Evolutionary conservation across 257 asterid genomes (phyloP).

Genomic region (Solanum corneliomulleri): DNA sequence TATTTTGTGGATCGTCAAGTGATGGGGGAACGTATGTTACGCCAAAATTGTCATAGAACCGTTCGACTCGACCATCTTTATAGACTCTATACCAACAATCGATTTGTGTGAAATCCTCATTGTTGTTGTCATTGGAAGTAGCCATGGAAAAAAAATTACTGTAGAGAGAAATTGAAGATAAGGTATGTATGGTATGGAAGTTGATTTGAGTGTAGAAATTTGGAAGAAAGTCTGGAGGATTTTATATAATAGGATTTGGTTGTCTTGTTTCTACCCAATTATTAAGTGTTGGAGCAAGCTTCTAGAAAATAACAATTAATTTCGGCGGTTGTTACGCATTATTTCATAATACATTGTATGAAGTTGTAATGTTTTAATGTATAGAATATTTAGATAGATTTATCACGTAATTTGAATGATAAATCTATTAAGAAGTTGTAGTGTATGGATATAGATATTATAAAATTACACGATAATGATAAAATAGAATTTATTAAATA

Average conservation of each 20-base stretch:
- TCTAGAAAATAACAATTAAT: too few relatives aligned
- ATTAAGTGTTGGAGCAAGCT: too few relatives aligned
- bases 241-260: background rate
- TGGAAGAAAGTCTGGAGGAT: background rate
- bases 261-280: background rate
- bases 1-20: background rate
- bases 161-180: background rate
- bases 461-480: too few relatives aligned
- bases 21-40: slow-evolving; percentile 7
- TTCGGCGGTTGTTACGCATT: too few relatives aligned
- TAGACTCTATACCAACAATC: slow-evolving; percentile 13
- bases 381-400: too few relatives aligned
- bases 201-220: background rate
- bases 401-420: too few relatives aligned
- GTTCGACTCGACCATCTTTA: slow-evolving; percentile 24
- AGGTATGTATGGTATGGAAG: background rate
- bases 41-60: slow-evolving; percentile 1
- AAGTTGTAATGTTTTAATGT: too few relatives aligned
- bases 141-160: background rate
- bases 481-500: too few relatives aligned
- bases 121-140: background rate
- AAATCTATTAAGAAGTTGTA: too few relatives aligned
- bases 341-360: too few relatives aligned
- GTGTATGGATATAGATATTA: too few relatives aligned
- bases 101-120: slow-evolving; percentile 1